Conservation (phyloP, 2,329 filamentous ascomycete genomes). For the Penicillium sp. region DNA sequence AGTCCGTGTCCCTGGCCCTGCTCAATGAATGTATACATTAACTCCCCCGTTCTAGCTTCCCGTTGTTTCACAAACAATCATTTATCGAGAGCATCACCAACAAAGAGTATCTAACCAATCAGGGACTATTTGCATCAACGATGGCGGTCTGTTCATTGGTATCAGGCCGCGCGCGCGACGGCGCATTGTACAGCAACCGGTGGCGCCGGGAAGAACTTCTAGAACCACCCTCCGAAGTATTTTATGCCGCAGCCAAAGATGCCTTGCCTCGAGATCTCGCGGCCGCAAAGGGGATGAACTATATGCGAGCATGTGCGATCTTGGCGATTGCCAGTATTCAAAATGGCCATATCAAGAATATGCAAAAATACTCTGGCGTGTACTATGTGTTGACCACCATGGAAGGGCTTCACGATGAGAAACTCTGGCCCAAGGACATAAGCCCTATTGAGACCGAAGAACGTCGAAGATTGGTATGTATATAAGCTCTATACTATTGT, state of each 20-base stretch:
- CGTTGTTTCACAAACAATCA: constrained; percentile 56
- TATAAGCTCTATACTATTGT: not conserved
- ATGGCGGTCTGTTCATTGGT: constrained; percentile 59
- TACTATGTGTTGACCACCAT: constrained; percentile 57
- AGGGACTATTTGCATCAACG: constrained; percentile 53
- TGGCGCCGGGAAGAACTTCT: constrained; percentile 37
- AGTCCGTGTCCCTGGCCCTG: constrained; percentile 4
- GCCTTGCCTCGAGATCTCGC: constrained; percentile 44
- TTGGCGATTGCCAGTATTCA: constrained; percentile 58
- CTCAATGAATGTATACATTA: not conserved
- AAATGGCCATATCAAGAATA: constrained; percentile 52
- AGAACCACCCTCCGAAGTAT: constrained; percentile 46
- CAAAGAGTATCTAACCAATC: constrained; percentile 50
- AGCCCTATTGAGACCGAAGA: constrained; percentile 54
- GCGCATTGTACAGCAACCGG: constrained; percentile 47
- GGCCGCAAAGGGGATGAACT: constrained; percentile 35
- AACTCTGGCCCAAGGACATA: constrained; percentile 55
- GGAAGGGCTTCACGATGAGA: constrained; percentile 58
- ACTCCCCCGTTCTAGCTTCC: constrained; percentile 39
- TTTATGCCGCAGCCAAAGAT: constrained; percentile 50
- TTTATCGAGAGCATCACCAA: constrained; percentile 46
- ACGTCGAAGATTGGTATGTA: constrained; percentile 51
- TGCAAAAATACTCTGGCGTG: constrained; percentile 57
- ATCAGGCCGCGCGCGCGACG: constrained; percentile 55
- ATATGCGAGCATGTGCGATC: constrained; percentile 53